Conservation (phyloP, 805 yeast species). For the Yamadazyma kitorensis region DNA sequence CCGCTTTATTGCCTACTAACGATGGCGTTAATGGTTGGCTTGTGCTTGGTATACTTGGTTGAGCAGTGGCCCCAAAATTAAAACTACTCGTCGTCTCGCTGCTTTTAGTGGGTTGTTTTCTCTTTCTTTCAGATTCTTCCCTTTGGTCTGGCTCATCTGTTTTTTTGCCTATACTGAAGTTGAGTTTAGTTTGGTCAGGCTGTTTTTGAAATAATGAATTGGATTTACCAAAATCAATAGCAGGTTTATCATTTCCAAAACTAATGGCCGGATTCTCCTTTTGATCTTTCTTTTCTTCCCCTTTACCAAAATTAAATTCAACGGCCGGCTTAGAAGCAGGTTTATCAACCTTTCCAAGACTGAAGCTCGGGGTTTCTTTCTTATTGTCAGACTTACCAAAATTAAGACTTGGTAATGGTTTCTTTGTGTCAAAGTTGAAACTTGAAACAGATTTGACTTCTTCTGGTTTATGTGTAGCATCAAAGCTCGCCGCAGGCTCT, state of each 20-base stretch:
- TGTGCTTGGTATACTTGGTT: conserved; percentile 2
- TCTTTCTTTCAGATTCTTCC: conserved; percentile 6
- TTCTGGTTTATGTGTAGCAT: conserved; percentile 2
- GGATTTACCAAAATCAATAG: conserved; percentile 7
- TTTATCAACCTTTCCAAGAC: conserved; percentile 18
- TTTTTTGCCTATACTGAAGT: no score
- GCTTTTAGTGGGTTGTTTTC: conserved; percentile 5
- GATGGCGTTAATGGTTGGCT: conserved; percentile 1
- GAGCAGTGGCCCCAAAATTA: conserved; percentile 8
- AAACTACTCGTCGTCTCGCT: no score
- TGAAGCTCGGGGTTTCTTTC: conserved; percentile 13
- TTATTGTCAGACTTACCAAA: conserved; percentile 1
- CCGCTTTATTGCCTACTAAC: neutral
- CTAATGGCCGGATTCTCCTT: conserved; percentile 10
- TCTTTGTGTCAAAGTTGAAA: neutral
- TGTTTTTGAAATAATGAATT: no score
- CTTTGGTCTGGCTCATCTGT: no score
- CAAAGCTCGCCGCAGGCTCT: conserved; percentile 6
- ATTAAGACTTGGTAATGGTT: neutral
- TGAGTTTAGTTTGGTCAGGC: no score
- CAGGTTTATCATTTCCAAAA: conserved; percentile 11
- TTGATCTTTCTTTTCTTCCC: conserved; percentile 1
- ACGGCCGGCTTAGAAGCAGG: no score
- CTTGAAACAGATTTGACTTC: conserved; percentile 6
- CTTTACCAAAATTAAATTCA: conserved; percentile 8